Percentiles rank a stretch among this genome's conserved stretches.
phyloP scores from a whole-genome alignment of 306 rosid species.

The Fragaria ananassa region DNA sequence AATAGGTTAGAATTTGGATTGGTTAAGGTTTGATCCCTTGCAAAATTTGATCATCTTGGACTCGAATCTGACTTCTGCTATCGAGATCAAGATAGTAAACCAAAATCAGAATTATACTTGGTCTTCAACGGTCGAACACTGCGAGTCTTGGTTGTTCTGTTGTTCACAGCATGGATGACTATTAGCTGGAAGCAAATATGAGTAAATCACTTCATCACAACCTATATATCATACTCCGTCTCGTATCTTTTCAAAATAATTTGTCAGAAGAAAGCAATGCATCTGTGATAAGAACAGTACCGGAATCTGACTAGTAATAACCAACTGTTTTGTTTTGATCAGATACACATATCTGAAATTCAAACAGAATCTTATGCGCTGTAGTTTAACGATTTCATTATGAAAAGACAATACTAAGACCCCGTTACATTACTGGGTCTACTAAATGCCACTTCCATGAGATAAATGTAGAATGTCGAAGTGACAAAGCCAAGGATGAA shows the following conservation, averaged over 20 bases:
- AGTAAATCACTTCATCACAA: background rate
- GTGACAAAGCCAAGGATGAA: slow-evolving; percentile 90
- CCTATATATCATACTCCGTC: background rate
- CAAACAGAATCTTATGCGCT: background rate
- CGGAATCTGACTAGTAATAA: background rate
- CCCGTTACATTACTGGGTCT: background rate
- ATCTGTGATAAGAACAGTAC: background rate
- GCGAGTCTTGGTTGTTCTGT: background rate
- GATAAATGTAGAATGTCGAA: background rate
- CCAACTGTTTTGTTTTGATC: background rate
- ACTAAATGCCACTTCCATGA: background rate
- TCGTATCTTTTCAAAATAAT: background rate
- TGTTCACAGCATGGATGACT: background rate
- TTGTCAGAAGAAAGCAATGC: background rate
- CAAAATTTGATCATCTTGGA: background rate
- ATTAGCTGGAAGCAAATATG: background rate
- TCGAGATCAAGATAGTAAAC: too few species aligned
- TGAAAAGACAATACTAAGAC: background rate
- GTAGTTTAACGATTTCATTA: background rate
- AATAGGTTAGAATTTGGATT: background rate
- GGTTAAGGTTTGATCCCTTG: background rate
- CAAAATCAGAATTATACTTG: too few species aligned
- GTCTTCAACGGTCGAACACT: background rate
- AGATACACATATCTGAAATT: background rate
- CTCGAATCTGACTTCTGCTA: background rate